Conservation (phyloP, 2,329 filamentous ascomycete species). For the Huntiella savannae region DNA sequence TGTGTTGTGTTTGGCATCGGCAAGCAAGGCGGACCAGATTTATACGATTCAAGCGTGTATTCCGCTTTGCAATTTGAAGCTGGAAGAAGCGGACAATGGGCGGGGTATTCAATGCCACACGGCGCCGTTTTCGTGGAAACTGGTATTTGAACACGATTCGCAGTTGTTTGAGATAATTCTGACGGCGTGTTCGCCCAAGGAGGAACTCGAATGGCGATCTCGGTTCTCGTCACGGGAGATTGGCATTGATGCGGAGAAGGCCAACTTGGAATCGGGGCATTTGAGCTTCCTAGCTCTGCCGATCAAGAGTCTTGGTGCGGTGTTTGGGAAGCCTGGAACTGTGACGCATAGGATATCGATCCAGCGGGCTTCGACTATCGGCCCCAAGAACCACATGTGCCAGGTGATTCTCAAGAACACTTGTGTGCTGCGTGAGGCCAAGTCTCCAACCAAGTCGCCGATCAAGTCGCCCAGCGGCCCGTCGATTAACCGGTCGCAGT, state of each 20-base stretch:
- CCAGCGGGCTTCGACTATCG: slow-evolving; percentile 57
- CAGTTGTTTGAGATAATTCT: slow-evolving; percentile 70
- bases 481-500: slow-evolving; percentile 60
- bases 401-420: slow-evolving; percentile 83
- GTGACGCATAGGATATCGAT: slow-evolving; percentile 54
- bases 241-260: slow-evolving; percentile 1
- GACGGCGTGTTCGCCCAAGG: slow-evolving; percentile 64
- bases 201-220: slow-evolving; percentile 63
- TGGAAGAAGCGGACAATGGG: slow-evolving; percentile 59
- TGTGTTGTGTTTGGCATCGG: slow-evolving; percentile 56
- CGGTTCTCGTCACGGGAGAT: slow-evolving; percentile 31
- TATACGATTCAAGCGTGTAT: slow-evolving; percentile 64
- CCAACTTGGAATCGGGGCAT: slow-evolving; percentile 15
- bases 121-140: slow-evolving; percentile 77
- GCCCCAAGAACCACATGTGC: slow-evolving; percentile 45
- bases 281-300: slow-evolving; percentile 48
- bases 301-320: slow-evolving; percentile 54
- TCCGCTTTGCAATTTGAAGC: slow-evolving; percentile 40
- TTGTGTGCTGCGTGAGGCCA: slow-evolving; percentile 40
- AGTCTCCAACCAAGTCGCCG: slow-evolving; percentile 25
- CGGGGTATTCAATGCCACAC: slow-evolving; percentile 75
- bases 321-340: slow-evolving; percentile 53
- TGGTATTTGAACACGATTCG: slow-evolving; percentile 61
- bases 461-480: slow-evolving; percentile 31
- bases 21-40: slow-evolving; percentile 41